A percentile compares a stretch with the other conserved stretches of the same genome.
Conservation (phyloP, 805 yeast genomes). For the Cyberlindnera amylophila region DNA sequence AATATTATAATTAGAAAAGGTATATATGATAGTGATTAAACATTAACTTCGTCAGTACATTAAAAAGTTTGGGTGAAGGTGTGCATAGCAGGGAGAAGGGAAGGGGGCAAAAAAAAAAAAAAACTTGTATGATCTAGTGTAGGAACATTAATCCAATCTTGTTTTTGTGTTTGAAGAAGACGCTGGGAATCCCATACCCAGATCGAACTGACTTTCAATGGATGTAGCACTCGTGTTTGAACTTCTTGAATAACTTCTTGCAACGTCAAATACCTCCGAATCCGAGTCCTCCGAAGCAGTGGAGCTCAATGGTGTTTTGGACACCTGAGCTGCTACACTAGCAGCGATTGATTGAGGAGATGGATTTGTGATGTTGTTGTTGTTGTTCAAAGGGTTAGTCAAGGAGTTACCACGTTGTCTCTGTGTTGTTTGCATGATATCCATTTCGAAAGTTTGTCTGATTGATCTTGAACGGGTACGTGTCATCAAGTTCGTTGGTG, state of each 20-base stretch:
- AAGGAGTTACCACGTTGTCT: constrained; percentile 14
- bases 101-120: no score
- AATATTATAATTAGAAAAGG: background rate
- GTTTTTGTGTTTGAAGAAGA: constrained; percentile 7
- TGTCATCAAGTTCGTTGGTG: background rate
- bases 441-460: constrained; percentile 26
- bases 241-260: constrained; percentile 29
- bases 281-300: constrained; percentile 14
- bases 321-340: constrained; percentile 3
- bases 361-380: background rate
- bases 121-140: background rate
- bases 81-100: no score
- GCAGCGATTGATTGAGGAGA: constrained; percentile 2
- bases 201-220: constrained; percentile 24
- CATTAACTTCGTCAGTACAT: constrained; percentile 3
- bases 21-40: constrained; percentile 1
- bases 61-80: no score
- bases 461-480: constrained; percentile 21
- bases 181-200: constrained; percentile 10
- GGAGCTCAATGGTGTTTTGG: constrained; percentile 6
- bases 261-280: constrained; percentile 18
- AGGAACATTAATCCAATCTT: constrained; percentile 8
- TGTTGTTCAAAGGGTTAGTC: background rate
- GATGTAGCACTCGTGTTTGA: constrained; percentile 30
- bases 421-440: constrained; percentile 16